These are phyloP conservation scores for Penicillium sumatraense DNA, from an alignment of 2,329 filamentous ascomycete genomes.

Conservation along the genomic window DNA sequence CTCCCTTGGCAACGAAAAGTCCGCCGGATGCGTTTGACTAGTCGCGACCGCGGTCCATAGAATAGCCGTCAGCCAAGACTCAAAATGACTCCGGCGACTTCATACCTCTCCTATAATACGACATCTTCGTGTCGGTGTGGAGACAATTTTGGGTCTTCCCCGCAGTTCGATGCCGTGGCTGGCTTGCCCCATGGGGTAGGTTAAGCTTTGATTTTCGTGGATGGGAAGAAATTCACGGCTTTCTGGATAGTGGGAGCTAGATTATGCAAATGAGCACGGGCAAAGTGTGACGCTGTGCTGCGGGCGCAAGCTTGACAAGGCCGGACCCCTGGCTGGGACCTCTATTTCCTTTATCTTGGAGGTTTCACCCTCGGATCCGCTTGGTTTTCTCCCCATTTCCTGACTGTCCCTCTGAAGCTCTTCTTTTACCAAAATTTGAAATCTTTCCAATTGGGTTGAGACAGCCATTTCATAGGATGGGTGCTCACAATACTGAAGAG, in stretches of 20 bases:
- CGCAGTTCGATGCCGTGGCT: constrained; percentile 14
- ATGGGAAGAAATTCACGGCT: neutral
- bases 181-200: neutral
- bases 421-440: neutral
- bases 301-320: neutral
- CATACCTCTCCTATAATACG: neutral
- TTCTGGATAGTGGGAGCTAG: neutral
- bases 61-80: constrained; percentile 19
- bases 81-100: neutral
- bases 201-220: constrained; percentile 12
- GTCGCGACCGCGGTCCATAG: neutral
- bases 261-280: neutral
- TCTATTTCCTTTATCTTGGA: neutral
- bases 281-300: neutral
- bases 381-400: neutral
- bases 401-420: too few relatives aligned
- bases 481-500: constrained; percentile 5
- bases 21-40: neutral
- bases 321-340: neutral
- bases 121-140: constrained; percentile 7
- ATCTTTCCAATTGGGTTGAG: neutral
- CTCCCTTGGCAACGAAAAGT: neutral
- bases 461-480: constrained; percentile 14
- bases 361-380: neutral
- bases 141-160: constrained; percentile 17